Evolutionary conservation across 441 rosid genomes (phyloP).

Genomic region (Croton setiger): DNA sequence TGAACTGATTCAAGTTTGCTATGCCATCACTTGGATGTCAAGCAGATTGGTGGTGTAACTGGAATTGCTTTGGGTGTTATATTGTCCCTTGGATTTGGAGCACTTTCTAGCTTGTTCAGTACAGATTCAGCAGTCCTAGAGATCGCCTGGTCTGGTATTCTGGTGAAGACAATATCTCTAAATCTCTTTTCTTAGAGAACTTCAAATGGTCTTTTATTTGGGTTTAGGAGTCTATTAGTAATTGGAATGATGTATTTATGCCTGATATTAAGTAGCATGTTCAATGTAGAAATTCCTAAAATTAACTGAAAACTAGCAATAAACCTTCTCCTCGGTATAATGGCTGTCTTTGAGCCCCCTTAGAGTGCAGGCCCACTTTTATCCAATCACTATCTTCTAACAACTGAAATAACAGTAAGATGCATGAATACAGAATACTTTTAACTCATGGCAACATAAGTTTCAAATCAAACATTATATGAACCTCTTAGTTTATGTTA

Average conservation of each 20-base stretch:
- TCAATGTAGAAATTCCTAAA: not conserved
- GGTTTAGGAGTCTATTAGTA: not conserved
- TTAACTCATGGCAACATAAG: not conserved
- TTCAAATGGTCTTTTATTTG: not conserved
- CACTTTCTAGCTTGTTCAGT: slow-evolving; percentile 69
- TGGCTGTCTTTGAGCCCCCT: slow-evolving; percentile 1
- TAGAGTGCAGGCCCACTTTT: not conserved
- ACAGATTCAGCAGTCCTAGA: slow-evolving; percentile 75
- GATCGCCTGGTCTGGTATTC: slow-evolving; percentile 71
- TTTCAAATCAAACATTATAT: not conserved
- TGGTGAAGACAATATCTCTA: slow-evolving; percentile 41
- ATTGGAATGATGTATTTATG: not conserved
- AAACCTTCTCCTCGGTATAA: not conserved
- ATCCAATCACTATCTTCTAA: not conserved
- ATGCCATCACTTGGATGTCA: slow-evolving; percentile 13
- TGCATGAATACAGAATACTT: not conserved
- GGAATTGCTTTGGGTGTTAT: slow-evolving; percentile 68
- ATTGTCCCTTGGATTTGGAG: slow-evolving; percentile 66
- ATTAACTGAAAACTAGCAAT: not conserved
- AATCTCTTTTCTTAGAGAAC: not conserved
- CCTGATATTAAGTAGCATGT: not conserved
- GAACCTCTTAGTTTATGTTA: not conserved
- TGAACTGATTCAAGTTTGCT: slow-evolving; percentile 16
- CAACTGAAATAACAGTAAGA: not conserved
- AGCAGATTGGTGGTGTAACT: slow-evolving; percentile 75